These are phyloP conservation scores for Chiua virens DNA, from an alignment of 768 basidiomycete species.

Conservation along the genomic window DNA sequence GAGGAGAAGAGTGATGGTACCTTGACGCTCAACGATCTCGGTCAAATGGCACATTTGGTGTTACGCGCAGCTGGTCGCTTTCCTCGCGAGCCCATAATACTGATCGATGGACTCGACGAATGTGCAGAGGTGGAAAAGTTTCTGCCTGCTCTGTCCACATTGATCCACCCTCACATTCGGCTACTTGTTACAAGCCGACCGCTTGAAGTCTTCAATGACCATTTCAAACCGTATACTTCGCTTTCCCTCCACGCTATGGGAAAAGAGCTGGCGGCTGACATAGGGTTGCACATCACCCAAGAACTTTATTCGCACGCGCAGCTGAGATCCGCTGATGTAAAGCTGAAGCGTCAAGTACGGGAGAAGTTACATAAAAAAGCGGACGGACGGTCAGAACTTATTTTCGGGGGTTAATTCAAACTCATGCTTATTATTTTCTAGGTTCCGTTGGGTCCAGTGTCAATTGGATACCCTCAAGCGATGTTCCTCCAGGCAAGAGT, in stretches of 20 bases:
- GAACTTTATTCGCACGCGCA: neutral
- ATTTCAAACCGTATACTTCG: no score
- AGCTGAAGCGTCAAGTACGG: neutral
- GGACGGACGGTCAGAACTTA: neutral
- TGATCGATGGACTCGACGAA: constrained; percentile 1
- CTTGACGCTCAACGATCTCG: neutral
- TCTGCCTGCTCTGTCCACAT: neutral
- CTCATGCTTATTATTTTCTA: neutral
- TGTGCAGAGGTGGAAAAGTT: neutral
- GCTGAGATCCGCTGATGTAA: neutral
- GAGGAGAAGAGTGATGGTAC: neutral
- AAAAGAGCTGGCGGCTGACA: neutral
- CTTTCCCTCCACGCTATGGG: neutral
- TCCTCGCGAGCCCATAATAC: neutral
- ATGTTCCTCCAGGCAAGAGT: neutral
- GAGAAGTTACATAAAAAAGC: neutral
- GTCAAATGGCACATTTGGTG: neutral
- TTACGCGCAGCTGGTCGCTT: neutral
- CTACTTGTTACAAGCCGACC: no score
- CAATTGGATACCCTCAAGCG: neutral
- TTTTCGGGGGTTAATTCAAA: neutral
- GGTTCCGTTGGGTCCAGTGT: constrained; percentile 1
- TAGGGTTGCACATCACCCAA: neutral
- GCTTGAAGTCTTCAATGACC: no score
- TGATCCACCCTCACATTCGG: neutral